Conservation (phyloP, 2,329 filamentous ascomycete genomes). For the Rutstroemia sp. region DNA sequence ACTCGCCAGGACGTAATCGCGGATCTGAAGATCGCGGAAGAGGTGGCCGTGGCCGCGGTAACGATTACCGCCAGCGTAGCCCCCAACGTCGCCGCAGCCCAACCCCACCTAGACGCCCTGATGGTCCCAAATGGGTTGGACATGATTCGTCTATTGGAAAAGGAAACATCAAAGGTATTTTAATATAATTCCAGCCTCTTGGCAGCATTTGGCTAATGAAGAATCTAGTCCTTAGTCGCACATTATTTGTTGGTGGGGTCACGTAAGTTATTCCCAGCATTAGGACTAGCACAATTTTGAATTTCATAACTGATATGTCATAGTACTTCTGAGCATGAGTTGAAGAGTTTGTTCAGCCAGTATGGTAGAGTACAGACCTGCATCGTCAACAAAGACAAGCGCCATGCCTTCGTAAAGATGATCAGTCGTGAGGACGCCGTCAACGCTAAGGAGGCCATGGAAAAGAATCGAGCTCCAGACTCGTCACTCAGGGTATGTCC, state of each 20-base stretch:
- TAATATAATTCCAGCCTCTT: conserved; percentile 5
- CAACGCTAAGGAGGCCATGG: conserved; percentile 78
- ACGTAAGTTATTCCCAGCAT: conserved; percentile 50
- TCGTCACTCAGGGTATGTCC: conserved; percentile 34
- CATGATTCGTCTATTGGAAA: conserved; percentile 67
- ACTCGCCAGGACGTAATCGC: conserved; percentile 55
- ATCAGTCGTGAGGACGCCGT: conserved; percentile 80
- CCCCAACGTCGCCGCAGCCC: conserved; percentile 64
- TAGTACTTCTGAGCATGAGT: conserved; percentile 70
- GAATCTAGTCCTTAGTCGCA: conserved; percentile 71
- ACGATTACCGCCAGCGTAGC: conserved; percentile 83
- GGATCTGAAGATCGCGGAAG: conserved; percentile 45
- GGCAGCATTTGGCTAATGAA: conserved; percentile 16
- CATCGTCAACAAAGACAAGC: conserved; percentile 96
- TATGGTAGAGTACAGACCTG: conserved; percentile 92
- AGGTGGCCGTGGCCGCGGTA: conserved; percentile 44
- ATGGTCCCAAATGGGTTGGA: conserved; percentile 66
- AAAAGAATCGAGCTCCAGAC: conserved; percentile 65
- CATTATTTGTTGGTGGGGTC: conserved; percentile 92
- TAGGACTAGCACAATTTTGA: neutral
- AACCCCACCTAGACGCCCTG: conserved; percentile 42
- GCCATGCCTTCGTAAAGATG: conserved; percentile 99
- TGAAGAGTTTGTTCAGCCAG: conserved; percentile 70
- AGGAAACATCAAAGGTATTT: conserved; percentile 66
- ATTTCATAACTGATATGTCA: conserved; percentile 23